Base-by-base conservation (phyloP, 2,329 filamentous ascomycete genomes). In the Parastagonospora nodorum region DNA sequence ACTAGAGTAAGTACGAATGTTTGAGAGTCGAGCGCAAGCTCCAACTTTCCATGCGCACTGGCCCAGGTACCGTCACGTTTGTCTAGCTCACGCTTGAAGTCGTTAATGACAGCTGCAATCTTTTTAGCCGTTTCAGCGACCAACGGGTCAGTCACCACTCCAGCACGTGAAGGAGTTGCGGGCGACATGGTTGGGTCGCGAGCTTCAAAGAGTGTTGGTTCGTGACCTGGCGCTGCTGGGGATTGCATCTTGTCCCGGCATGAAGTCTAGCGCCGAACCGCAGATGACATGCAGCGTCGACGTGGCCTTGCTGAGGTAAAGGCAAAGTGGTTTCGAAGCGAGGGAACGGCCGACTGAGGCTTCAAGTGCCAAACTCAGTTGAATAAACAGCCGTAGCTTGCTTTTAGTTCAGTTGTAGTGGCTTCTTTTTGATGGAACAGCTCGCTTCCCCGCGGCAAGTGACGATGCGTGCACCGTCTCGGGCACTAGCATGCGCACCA, bases 91-190 rank as follows among this genome's bases (percentile, higher is more conserved):
- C 61, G 61, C 49, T 62, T 61, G 47, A 69, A 58, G 52, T 60
- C 51, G 50, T 59, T 62, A 46, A 71, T 66, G 52, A 64, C 66
- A 46, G 55, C 51, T 31, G 58, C 53, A 30, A 64, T 60, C 41
- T 30, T 60, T 27, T 46, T 45, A 11, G 60, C 60, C 24, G 61
- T 57, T 44, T 55, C 47, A 41, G 57, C 51, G 45, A 64, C 51
- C 41, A 66, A 57, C 29, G 59, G 48, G 46, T 63, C 55, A 19
- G 50, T 28, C 42, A 51, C 53, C 36, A 44, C 50, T 37, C 44
- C 37, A 42, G 39, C 14, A 8, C 11, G n/a, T 32, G 42, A 43
- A 40, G 41, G 42, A 15, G 50, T 40, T 31, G 36, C 30, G 32
- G 53, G 46, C 42, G 50, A 51, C 33, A 32, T 38, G 29, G 45